These are phyloP conservation scores for Helichrysum umbraculigerum DNA, from an alignment of 129 eudicot species.

Conservation along the genomic window DNA sequence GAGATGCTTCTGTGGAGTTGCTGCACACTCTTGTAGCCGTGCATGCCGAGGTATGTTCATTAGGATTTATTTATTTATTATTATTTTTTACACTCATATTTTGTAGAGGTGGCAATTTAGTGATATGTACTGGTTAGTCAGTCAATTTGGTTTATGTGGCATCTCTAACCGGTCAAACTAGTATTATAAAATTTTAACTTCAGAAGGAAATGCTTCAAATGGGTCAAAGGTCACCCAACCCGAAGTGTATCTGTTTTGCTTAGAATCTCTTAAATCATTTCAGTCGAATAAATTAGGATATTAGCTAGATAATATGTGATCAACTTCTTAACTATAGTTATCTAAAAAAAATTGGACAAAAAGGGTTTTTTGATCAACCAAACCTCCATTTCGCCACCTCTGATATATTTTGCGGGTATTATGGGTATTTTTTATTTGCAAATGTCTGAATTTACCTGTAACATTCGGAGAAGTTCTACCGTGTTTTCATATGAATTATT, in stretches of 20 bases:
- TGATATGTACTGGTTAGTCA: neutral
- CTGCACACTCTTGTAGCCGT: conserved; percentile 88
- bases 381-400: neutral
- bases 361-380: neutral
- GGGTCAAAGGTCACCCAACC: conserved; percentile 4
- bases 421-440: neutral
- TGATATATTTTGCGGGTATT: neutral
- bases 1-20: conserved; percentile 91
- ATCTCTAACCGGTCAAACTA: conserved; percentile 6
- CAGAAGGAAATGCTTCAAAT: no score
- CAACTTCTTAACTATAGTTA: neutral
- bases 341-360: neutral
- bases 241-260: neutral
- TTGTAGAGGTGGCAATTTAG: neutral
- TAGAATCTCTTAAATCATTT: neutral
- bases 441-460: neutral
- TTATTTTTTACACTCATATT: neutral
- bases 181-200: neutral
- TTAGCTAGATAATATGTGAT: neutral
- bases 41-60: conserved; percentile 85
- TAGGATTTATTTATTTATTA: neutral
- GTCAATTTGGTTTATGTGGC: neutral
- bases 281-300: no score
- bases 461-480: neutral
- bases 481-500: conserved; percentile 6